Evolutionary conservation across 2,329 filamentous ascomycete species (phyloP).

Genomic region (Pseudonectria foliicola): DNA sequence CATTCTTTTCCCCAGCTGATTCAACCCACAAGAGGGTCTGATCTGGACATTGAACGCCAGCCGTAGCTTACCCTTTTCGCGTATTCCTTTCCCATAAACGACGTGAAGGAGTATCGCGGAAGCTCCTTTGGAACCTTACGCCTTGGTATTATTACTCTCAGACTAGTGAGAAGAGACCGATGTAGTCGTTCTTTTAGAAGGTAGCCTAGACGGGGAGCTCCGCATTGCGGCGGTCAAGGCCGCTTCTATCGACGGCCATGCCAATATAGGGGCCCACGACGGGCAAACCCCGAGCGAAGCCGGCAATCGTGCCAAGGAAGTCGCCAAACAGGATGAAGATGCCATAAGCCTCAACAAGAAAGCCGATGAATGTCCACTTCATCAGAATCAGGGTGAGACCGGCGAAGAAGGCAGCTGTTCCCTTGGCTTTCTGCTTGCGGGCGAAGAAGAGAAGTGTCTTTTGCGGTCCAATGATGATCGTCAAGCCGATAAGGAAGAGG

Average conservation of each 20-base stretch:
- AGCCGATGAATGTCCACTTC: constrained; percentile 86
- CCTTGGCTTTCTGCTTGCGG: constrained; percentile 84
- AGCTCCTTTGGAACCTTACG: too few species aligned
- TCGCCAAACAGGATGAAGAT: constrained; percentile 93
- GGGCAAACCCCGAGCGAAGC: constrained; percentile 78
- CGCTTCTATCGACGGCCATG: constrained; percentile 60
- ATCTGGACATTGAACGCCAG: constrained; percentile 17
- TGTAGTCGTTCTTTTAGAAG: background rate
- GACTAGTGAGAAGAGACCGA: too few species aligned
- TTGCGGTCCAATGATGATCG: constrained; percentile 85
- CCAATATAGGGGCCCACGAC: constrained; percentile 84
- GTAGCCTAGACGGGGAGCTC: constrained; percentile 64
- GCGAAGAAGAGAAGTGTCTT: constrained; percentile 95
- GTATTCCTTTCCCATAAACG: constrained; percentile 11
- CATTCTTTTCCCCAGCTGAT: too few species aligned
- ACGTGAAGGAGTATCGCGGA: constrained; percentile 8
- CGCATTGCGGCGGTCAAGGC: constrained; percentile 62
- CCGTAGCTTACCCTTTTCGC: constrained; percentile 13
- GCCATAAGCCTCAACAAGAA: constrained; percentile 84
- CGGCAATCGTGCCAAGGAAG: constrained; percentile 86
- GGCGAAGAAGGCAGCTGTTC: constrained; percentile 77
- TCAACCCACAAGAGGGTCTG: background rate
- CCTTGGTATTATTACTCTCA: too few species aligned
- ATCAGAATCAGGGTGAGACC: constrained; percentile 82
- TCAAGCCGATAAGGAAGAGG: constrained; percentile 94